Base-by-base conservation (phyloP, 805 yeast species). In the Hanseniaspora jakobsenii region DNA sequence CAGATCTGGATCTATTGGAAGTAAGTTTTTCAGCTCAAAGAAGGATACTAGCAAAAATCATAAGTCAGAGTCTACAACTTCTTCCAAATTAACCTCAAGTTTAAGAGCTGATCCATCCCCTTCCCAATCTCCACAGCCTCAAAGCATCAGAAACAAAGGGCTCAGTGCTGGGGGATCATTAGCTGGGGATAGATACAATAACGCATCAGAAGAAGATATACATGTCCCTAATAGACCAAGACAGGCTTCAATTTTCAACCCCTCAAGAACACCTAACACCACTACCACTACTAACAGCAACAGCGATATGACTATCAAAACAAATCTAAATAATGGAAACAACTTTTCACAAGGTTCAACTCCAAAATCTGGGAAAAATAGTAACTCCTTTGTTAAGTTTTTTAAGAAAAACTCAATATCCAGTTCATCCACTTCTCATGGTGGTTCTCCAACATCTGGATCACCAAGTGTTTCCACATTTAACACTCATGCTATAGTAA, bases 1-100 rank as follows among this genome's bases (percentile, higher is more conserved):
- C 12, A 54, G 64, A 42, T 58, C 63, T 6, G 58, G 52, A 46
- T 61, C 65, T 1, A 48, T 61, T 24, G 64, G 65, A n/a, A 60
- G 53, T 38, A 49, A 60, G 13, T 57, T 61, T 36, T 60, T 61
- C 40, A 58, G 61, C 16, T 59, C 59, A 21, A 38, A 32, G 23
- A 38, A 38, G 24, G 36, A 35, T 13, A 52, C 57, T 22, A 32
- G 40, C 3, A 48, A 47, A 8, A 50, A 50, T 23, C 44, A 48
- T 6, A 49, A 31, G 10, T 41, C 47, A 13, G 34, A 47, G 4
- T 42, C 49, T 4, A 31, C 48, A 1, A 9, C 29, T 12, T 23
- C 40, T 12, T 44, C 47, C 4, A 46, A 35, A n/a, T 31, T 40
- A 7, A 38, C 39, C 4, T 39, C 45, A 21, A 46, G 48, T 23